These are phyloP conservation scores for Cyclanthera cordifolia DNA, from an alignment of 306 rosid genomes.

Conservation along the genomic window DNA sequence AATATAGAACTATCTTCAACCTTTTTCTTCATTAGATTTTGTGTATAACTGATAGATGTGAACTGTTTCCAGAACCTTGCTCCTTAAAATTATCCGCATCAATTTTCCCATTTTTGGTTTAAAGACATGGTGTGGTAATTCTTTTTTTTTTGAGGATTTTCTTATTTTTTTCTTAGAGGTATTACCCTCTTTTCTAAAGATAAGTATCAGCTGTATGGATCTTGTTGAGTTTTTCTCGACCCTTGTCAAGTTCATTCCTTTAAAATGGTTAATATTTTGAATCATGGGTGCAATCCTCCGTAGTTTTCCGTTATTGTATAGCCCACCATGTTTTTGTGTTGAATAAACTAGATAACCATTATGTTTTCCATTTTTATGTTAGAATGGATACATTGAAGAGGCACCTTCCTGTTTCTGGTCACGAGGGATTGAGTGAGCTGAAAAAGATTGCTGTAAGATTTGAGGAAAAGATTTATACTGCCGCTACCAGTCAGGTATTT, in stretches of 20 bases:
- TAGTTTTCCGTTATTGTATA: not conserved
- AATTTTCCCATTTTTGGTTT: not conserved
- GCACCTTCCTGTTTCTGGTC: conserved; percentile 51
- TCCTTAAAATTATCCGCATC: not conserved
- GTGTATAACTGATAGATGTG: not conserved
- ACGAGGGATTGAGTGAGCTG: conserved; percentile 51
- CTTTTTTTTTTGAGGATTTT: not conserved
- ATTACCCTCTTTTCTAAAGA: not conserved
- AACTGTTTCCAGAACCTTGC: not conserved
- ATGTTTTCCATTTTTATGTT: not conserved
- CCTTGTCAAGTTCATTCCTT: not conserved
- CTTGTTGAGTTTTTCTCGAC: not conserved
- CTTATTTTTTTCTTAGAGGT: not conserved
- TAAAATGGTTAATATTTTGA: not conserved
- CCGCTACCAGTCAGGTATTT: conserved; percentile 56
- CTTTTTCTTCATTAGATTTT: not conserved
- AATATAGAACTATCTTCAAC: not conserved
- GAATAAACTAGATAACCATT: not conserved
- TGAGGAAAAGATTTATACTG: conserved; percentile 60
- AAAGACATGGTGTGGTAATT: not conserved
- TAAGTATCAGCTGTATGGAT: not conserved
- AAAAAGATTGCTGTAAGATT: conserved; percentile 57
- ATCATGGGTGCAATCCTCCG: not conserved
- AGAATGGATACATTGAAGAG: conserved; percentile 68
- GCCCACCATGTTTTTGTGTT: not conserved